These are phyloP conservation scores for Botrytis deweyae DNA, from an alignment of 2,329 filamentous ascomycete species.

Conservation along the genomic window DNA sequence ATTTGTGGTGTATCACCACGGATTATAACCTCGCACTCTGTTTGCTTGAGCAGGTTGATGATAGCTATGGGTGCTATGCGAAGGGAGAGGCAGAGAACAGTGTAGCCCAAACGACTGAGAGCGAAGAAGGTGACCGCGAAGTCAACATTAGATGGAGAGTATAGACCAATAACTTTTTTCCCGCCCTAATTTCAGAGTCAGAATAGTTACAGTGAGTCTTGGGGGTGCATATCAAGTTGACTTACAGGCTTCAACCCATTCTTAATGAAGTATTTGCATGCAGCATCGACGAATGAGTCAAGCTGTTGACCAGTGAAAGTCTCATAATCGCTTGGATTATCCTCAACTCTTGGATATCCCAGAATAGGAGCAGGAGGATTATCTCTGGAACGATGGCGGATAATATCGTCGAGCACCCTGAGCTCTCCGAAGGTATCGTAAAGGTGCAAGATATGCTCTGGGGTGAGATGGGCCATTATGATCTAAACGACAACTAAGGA, in stretches of 20 bases:
- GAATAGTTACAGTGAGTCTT: neutral
- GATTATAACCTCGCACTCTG: constrained; percentile 29
- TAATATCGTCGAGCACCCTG: constrained; percentile 28
- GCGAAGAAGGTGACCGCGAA: constrained; percentile 54
- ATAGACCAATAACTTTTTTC: constrained; percentile 31
- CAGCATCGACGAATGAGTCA: constrained; percentile 30
- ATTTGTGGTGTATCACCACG: constrained; percentile 22
- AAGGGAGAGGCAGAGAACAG: constrained; percentile 53
- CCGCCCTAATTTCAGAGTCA: constrained; percentile 13
- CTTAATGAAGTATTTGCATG: constrained; percentile 24
- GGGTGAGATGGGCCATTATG: constrained; percentile 24
- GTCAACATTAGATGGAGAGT: constrained; percentile 42
- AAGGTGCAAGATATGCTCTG: constrained; percentile 21
- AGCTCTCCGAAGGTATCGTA: constrained; percentile 25
- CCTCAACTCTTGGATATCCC: constrained; percentile 27
- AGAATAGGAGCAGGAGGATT: constrained; percentile 27
- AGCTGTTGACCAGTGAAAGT: constrained; percentile 28
- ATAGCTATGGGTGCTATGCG: constrained; percentile 52
- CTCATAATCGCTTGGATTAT: constrained; percentile 30
- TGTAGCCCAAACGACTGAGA: constrained; percentile 52
- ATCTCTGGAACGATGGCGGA: constrained; percentile 27
- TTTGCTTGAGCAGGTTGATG: constrained; percentile 47
- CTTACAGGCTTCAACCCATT: constrained; percentile 20
- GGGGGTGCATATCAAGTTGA: constrained; percentile 9
- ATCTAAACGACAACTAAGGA: constrained; percentile 11